These are phyloP conservation scores for Sclerotinia spermophila DNA, from an alignment of 2,329 filamentous ascomycete genomes.

Conservation along the genomic window DNA sequence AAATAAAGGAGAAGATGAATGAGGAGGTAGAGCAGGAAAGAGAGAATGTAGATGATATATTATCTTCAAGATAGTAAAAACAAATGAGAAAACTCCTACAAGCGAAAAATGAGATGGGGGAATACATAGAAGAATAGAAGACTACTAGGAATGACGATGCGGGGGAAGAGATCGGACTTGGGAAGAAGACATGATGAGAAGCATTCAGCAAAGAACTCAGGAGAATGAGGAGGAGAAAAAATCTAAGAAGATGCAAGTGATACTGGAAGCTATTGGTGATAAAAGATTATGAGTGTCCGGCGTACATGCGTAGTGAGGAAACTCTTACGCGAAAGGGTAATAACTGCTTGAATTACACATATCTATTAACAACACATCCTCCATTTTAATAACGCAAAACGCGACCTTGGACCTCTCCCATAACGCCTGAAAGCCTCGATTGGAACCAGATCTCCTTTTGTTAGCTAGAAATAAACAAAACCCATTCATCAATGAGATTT, in stretches of 20 bases:
- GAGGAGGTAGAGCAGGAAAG: too few species aligned
- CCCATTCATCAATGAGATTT: neutral
- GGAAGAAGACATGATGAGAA: neutral
- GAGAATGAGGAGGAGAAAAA: neutral
- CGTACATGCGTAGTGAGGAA: neutral
- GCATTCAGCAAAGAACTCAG: neutral
- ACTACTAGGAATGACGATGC: too few species aligned
- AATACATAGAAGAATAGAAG: too few species aligned
- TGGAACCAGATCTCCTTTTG: neutral
- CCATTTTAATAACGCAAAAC: neutral
- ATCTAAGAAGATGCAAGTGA: neutral
- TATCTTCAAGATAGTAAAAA: neutral
- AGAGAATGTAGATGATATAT: too few species aligned
- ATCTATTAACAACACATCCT: neutral
- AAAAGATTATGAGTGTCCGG: neutral
- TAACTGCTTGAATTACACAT: neutral
- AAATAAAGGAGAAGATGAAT: neutral
- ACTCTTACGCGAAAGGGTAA: neutral
- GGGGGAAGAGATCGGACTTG: neutral
- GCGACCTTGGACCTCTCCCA: neutral
- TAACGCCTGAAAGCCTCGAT: neutral
- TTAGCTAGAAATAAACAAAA: too few species aligned
- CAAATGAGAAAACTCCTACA: too few species aligned
- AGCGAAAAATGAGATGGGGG: too few species aligned
- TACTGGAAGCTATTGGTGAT: neutral